A percentile compares a stretch with the other conserved stretches of the same genome.
These are phyloP conservation scores for Ogataea pini DNA, from an alignment of 805 yeast species.

Conservation along the genomic window DNA sequence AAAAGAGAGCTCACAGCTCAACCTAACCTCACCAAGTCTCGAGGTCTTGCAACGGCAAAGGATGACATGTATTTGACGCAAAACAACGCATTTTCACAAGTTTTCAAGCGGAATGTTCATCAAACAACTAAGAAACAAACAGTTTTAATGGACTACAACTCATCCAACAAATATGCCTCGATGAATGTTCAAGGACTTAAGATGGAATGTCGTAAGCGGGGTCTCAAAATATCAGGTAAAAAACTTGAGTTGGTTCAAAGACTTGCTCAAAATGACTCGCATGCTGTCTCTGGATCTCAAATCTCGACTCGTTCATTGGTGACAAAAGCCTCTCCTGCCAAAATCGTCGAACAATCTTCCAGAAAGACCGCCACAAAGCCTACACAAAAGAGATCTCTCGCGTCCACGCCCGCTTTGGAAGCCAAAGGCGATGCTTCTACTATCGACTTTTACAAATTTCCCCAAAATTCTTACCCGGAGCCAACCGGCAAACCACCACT, in stretches of 20 bases:
- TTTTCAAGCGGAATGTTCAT: slow-evolving; percentile 35
- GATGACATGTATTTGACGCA: slow-evolving; percentile 12
- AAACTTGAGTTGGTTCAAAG: slow-evolving; percentile 56
- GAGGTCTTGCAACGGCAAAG: slow-evolving; percentile 12
- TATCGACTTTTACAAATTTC: slow-evolving; percentile 57
- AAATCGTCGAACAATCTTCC: too few relatives aligned
- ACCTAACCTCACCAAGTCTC: slow-evolving; percentile 9
- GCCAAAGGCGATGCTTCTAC: slow-evolving; percentile 61
- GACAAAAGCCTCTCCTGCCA: slow-evolving; percentile 5
- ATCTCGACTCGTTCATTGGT: slow-evolving; percentile 19
- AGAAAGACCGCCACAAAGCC: slow-evolving; percentile 11
- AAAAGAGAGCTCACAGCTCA: slow-evolving; percentile 13
- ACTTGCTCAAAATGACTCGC: slow-evolving; percentile 25
- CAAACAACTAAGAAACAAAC: slow-evolving; percentile 37
- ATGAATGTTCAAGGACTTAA: slow-evolving; percentile 59
- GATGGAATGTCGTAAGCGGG: slow-evolving; percentile 58
- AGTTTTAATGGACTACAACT: slow-evolving; percentile 29
- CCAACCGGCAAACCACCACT: slow-evolving; percentile 28
- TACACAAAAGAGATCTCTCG: slow-evolving; percentile 18
- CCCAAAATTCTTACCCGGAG: slow-evolving; percentile 32
- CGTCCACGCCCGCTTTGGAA: slow-evolving; percentile 24
- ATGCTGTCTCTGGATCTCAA: slow-evolving; percentile 1
- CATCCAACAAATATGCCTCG: slow-evolving; percentile 30
- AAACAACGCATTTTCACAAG: slow-evolving; percentile 8
- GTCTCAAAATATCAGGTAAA: slow-evolving; percentile 61